phyloP scores from a whole-genome alignment of 2,329 filamentous ascomycete genomes.

The Aspergillus proliferans region DNA sequence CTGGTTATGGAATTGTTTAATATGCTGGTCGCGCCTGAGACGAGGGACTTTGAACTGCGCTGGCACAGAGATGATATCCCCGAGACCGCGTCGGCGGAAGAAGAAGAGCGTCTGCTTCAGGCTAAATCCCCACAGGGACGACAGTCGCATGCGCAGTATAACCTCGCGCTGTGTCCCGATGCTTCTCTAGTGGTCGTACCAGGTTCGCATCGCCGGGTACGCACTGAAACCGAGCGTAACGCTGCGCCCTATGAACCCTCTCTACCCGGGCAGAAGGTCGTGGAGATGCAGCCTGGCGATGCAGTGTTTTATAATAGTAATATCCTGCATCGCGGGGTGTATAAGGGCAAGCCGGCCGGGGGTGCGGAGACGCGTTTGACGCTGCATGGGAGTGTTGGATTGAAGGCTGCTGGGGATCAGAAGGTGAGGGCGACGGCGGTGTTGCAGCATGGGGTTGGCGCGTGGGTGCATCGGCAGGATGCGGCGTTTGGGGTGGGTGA shows the following conservation, averaged over 20 bases:
- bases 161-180: conserved; percentile 73
- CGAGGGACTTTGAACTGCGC: conserved; percentile 62
- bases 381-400: conserved; percentile 39
- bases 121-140: conserved; percentile 38
- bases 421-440: conserved; percentile 39
- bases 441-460: conserved; percentile 42
- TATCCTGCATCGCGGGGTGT: conserved; percentile 55
- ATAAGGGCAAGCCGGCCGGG: conserved; percentile 32
- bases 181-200: conserved; percentile 69
- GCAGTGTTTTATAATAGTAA: conserved; percentile 88
- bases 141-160: conserved; percentile 78
- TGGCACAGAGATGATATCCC: conserved; percentile 86
- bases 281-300: conserved; percentile 66
- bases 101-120: conserved; percentile 59
- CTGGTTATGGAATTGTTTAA: conserved; percentile 87
- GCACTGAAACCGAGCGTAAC: conserved; percentile 62
- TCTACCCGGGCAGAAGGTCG: conserved; percentile 59
- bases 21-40: conserved; percentile 66
- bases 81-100: conserved; percentile 56
- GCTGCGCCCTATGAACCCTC: conserved; percentile 59
- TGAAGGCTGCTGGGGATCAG: conserved; percentile 27
- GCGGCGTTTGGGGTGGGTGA: conserved; percentile 33
- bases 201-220: conserved; percentile 64
- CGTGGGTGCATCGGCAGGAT: conserved; percentile 39
- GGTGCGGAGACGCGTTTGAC: conserved; percentile 36